Percentiles rank a stretch among this genome's conserved stretches.
Evolutionary conservation across 805 yeast species (phyloP).

Genomic region (Monosporozyma aerobia): DNA sequence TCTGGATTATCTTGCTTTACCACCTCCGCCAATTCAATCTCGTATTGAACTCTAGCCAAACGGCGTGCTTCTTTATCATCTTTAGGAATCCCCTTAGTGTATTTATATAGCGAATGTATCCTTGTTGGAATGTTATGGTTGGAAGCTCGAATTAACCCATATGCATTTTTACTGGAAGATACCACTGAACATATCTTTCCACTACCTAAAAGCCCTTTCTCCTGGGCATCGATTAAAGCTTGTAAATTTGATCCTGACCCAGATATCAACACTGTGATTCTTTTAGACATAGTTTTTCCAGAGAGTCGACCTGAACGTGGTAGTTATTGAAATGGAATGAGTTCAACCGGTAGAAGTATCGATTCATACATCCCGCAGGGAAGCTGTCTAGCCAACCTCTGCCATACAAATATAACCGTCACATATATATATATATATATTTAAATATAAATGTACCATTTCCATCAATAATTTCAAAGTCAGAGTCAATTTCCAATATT

Average conservation of each 20-base stretch:
- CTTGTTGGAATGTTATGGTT: slow-evolving; percentile 61
- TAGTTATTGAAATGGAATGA: background rate
- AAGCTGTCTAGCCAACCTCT: too few relatives aligned
- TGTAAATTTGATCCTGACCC: slow-evolving; percentile 96
- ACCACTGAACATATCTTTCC: slow-evolving; percentile 66
- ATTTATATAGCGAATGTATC: slow-evolving; percentile 60
- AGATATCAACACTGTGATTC: slow-evolving; percentile 66
- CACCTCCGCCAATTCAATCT: slow-evolving; percentile 63
- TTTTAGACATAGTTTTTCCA: slow-evolving; percentile 6
- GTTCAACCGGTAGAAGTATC: too few relatives aligned
- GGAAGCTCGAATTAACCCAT: slow-evolving; percentile 72
- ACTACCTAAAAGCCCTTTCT: slow-evolving; percentile 30
- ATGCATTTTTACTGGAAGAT: slow-evolving; percentile 81
- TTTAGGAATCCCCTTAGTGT: slow-evolving; percentile 68
- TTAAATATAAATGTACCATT: too few relatives aligned
- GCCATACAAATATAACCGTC: background rate
- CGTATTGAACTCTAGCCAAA: slow-evolving; percentile 60
- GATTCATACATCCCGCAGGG: too few relatives aligned
- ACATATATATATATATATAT: background rate
- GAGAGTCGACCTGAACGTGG: too few relatives aligned
- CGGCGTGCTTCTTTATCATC: slow-evolving; percentile 51
- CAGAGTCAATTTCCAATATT: too few relatives aligned
- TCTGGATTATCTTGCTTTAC: slow-evolving; percentile 63
- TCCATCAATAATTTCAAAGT: too few relatives aligned
- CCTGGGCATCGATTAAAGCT: slow-evolving; percentile 75